Evolutionary conservation across 2,329 filamentous ascomycete genomes (phyloP), one percentile per base, ranked within the genome.

Genomic region (Aspergillus amoenus): DNA sequence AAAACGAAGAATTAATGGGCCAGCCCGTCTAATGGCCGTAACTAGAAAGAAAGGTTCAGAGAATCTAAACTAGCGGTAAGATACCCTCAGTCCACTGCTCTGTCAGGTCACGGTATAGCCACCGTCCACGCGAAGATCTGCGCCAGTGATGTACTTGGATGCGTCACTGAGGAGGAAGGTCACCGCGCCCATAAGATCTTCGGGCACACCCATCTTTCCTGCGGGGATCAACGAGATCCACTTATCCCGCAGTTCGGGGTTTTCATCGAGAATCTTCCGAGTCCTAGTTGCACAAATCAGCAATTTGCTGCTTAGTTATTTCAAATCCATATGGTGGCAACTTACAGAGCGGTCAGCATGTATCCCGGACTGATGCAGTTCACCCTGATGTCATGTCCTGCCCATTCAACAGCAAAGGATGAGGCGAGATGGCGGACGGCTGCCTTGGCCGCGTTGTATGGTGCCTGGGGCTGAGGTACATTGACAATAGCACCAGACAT

Each of bases 361-460:
- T 97, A 97, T 44, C 94, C 93, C 0, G 93, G 93, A 30, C 88
- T 92, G 73, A 97, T 94, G 76, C 90, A 94, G 79, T 97, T 97
- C 65, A 97, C 93, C 37, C 93, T 86, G 70, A 97, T 96, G 64
- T 88, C 88, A 39, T 88, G 86, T 65, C 87, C 82, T 0, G 93
- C 92, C 93, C 94, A 97, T 76, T 97, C 94, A 50, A 97, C 93
- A 37, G 93, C 93, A 67, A 97, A 82, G 63, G 89, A 94, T 39
- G 90, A 84, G 12, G 91, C 92, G 59, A 97, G 78, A 76, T 97
- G 93, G 61, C 93, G 84, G 45, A 97, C 89, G 11, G 91, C 94
- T 37, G 94, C 93, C 78, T 97, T 97, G 61, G 92, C 87, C 5
- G 89, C 90, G 71, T 97, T 97, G 79, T 97, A 97, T 0, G 93